Base-by-base conservation (phyloP, 768 basidiomycete genomes). In the Rhodocollybia butyracea region DNA sequence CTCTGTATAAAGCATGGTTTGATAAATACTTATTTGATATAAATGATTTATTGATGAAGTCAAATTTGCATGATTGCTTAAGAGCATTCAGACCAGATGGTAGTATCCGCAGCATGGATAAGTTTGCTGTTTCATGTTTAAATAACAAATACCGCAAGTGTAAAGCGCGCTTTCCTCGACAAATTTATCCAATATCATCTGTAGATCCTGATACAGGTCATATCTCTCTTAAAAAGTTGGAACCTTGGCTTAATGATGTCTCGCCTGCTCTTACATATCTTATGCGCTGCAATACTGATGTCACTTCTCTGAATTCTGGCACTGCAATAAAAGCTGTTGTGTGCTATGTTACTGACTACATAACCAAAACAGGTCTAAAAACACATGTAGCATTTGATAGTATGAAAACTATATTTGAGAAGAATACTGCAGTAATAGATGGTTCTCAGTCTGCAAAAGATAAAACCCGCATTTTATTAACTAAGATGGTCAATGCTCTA, bases 261-360 rank as follows among this genome's bases (percentile, higher is more conserved):
- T 12, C 54, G 6, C 51, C 54, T 29, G 51, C 26, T n/a, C 27
- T 53, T n/a, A 40, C 39, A 31, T 48, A n/a, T 26, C 32, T 30
- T 3, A 36, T 51, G 22, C 30, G 51, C 22, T 51, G 32, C 38
- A 69, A 69, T 40, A 60, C 65, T 12, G 64, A 69, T 59, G 62
- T 64, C 0, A 63, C 61, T 0, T 58, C n/a, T n/a, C 30, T 66
- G 13, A 27, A 62, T 15, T 64, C 63, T 10, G 66, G 68, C 7
- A 67, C 67, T 27, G 57, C 60, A 11, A 52, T 68, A 11, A 63
- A 64, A 15, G 59, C 67, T 12, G 59, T 63, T 1, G 46, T 64
- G 0, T 57, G 61, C 29, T 66, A 68, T 60, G 56, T 67, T 7
- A 60, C 67, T 11, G 67, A 70, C 34, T 70, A 70, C 50, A 59